Evolutionary conservation across 1,139 yeast genomes (phyloP).

Genomic region (Debaryomyces sp.): DNA sequence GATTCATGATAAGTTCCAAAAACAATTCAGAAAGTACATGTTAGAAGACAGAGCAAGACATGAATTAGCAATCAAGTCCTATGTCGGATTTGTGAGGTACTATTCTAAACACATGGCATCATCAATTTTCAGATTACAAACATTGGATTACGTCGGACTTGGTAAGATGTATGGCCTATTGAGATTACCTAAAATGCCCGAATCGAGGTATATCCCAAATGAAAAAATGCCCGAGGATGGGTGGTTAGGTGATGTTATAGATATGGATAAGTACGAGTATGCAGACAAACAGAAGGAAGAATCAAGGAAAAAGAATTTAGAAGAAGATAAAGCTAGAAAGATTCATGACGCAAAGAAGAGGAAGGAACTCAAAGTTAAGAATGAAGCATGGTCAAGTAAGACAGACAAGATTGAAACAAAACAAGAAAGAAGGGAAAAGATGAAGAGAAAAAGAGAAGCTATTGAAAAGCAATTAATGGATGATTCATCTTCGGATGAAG

Average conservation of each 20-base stretch:
- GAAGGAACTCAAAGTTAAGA: constrained; percentile 52
- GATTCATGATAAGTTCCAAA: constrained; percentile 28
- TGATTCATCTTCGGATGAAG: constrained; percentile 54
- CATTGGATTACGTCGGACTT: constrained; percentile 69
- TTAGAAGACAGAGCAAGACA: constrained; percentile 75
- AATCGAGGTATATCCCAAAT: constrained; percentile 56
- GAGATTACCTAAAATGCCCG: constrained; percentile 95
- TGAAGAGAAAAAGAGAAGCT: constrained; percentile 65
- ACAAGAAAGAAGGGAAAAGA: constrained; percentile 62
- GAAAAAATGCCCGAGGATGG: constrained; percentile 63
- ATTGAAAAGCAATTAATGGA: constrained; percentile 58
- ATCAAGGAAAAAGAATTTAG: constrained; percentile 60
- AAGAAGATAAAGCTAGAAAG: constrained; percentile 45
- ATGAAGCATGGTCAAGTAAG: constrained; percentile 82
- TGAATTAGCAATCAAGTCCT: constrained; percentile 77
- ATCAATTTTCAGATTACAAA: constrained; percentile 78
- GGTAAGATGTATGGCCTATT: constrained; percentile 81
- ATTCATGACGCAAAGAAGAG: constrained; percentile 51
- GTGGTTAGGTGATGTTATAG: constrained; percentile 64
- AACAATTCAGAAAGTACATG: constrained; percentile 56
- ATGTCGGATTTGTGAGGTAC: constrained; percentile 80
- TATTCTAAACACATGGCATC: constrained; percentile 90
- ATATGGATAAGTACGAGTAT: constrained; percentile 70
- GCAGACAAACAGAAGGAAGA: constrained; percentile 66
- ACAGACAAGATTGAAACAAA: constrained; percentile 63